phyloP scores from a whole-genome alignment of 139 green algal genomes.

The Axilococcus clingmanii region DNA sequence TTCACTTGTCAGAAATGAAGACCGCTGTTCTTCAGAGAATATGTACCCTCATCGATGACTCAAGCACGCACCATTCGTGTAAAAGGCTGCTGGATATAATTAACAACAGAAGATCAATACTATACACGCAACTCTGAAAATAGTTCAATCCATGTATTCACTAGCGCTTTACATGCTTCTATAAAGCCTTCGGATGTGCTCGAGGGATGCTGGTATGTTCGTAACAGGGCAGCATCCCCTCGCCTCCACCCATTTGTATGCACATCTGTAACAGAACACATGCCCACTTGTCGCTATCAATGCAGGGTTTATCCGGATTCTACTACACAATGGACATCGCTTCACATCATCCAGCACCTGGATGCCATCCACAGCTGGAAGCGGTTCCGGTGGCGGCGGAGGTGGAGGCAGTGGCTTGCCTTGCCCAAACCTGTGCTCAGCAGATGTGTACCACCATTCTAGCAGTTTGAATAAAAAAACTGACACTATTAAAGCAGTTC shows the following conservation, averaged over 20 bases:
- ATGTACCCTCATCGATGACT: no score
- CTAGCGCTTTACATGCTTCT: no score
- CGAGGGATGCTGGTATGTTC: constrained; percentile 36
- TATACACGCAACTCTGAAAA: no score
- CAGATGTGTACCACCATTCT: constrained; percentile 90
- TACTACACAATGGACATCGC: constrained; percentile 67
- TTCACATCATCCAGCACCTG: constrained; percentile 49
- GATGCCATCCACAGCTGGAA: constrained; percentile 37
- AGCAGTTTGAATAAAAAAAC: constrained; percentile 88
- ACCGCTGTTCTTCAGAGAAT: no score
- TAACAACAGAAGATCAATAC: no score
- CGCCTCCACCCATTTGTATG: constrained; percentile 50
- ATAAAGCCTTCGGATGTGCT: constrained; percentile 73
- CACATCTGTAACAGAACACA: constrained; percentile 88
- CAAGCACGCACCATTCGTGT: no score
- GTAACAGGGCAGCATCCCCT: constrained; percentile 71
- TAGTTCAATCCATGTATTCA: no score
- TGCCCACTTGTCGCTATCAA: constrained; percentile 69
- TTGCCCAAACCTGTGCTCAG: constrained; percentile 52
- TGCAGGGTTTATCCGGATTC: constrained; percentile 63
- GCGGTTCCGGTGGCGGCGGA: constrained; percentile 32
- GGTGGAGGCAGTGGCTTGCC: constrained; percentile 40
- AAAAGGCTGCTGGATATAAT: no score
- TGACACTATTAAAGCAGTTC: constrained; percentile 59
- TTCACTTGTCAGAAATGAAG: no score